phyloP scores from a whole-genome alignment of 148 eudicot genomes.

The Salicornia ramosissima region DNA sequence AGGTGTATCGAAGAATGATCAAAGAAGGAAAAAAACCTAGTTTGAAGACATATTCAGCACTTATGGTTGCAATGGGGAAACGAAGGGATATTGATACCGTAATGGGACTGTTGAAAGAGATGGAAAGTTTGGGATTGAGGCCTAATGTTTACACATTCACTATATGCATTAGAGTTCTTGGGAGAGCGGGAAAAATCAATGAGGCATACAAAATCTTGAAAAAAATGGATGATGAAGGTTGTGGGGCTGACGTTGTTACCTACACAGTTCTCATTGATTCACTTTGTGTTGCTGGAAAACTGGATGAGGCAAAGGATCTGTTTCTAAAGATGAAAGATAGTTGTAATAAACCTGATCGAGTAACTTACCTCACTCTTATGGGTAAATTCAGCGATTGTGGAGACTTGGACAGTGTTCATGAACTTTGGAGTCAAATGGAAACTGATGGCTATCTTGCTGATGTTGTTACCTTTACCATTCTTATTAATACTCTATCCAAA shows the following conservation, averaged over 20 bases:
- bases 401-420: conserved; percentile 60
- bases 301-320: conserved; percentile 60
- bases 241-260: conserved; percentile 84
- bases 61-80: conserved; percentile 90
- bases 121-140: conserved; percentile 74
- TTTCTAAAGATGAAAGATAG: conserved; percentile 69
- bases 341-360: conserved; percentile 78
- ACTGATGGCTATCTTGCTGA: conserved; percentile 75
- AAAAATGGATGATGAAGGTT: conserved; percentile 65
- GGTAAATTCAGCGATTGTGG: conserved; percentile 72
- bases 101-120: conserved; percentile 64
- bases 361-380: conserved; percentile 82
- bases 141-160: conserved; percentile 92
- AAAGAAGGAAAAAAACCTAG: conserved; percentile 73
- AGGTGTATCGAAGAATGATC: conserved; percentile 67
- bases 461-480: conserved; percentile 79
- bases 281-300: conserved; percentile 66
- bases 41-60: conserved; percentile 89
- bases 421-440: conserved; percentile 69
- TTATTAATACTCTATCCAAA: conserved; percentile 69
- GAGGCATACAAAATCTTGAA: conserved; percentile 45
- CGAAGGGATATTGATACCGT: conserved; percentile 78
- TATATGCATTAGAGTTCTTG: conserved; percentile 79
- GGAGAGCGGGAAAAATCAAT: conserved; percentile 47
- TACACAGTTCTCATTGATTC: conserved; percentile 82